phyloP scores from a whole-genome alignment of 164 flowering plant genomes.

The Litsea cubeba region DNA sequence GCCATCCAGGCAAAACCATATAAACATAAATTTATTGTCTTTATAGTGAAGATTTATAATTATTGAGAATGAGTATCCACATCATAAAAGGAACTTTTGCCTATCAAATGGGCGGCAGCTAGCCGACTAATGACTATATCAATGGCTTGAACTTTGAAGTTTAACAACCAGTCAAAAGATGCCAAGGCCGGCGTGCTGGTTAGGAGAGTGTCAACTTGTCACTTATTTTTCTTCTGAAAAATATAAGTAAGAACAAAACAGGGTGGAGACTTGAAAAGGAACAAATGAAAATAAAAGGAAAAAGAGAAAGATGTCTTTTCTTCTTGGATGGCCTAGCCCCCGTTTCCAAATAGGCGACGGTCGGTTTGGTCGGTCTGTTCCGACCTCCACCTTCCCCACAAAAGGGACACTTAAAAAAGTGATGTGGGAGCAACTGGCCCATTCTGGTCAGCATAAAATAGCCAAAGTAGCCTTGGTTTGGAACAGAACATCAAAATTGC shows the following conservation, averaged over 20 bases:
- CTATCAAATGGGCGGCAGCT: too few species aligned
- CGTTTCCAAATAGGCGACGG: neutral
- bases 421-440: neutral
- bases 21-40: too few species aligned
- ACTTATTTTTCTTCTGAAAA: neutral
- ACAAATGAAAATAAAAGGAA: neutral
- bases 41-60: too few species aligned
- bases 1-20: too few species aligned
- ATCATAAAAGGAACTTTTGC: too few species aligned
- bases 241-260: neutral
- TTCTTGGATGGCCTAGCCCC: neutral
- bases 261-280: neutral
- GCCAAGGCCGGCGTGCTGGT: neutral
- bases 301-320: neutral
- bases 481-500: neutral
- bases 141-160: neutral
- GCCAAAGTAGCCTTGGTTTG: neutral
- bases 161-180: neutral
- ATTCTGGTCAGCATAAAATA: neutral
- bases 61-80: too few species aligned
- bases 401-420: neutral
- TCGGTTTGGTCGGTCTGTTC: constrained; percentile 2
- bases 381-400: constrained; percentile 1
- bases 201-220: neutral
- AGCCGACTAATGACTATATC: neutral